These are phyloP conservation scores for Talaromyces islandicus DNA, from an alignment of 2,329 filamentous ascomycete genomes.

Conservation along the genomic window DNA sequence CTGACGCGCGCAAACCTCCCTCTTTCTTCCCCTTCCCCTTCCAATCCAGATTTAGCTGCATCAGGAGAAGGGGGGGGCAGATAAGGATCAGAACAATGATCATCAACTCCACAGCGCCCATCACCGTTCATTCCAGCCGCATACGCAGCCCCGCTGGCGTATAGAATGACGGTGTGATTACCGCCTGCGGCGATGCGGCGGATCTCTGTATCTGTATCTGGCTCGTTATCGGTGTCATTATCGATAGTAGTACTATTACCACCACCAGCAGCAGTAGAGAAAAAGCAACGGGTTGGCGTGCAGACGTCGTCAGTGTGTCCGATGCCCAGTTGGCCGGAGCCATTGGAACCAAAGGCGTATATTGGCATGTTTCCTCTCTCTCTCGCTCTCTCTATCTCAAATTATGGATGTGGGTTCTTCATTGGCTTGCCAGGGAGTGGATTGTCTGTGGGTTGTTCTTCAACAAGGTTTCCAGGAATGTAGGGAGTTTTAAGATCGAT, in stretches of 20 bases:
- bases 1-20: slow-evolving; percentile 23
- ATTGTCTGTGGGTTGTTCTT: neutral
- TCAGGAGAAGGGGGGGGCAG: too few species aligned
- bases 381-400: neutral
- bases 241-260: slow-evolving; percentile 17
- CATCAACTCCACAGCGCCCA: slow-evolving; percentile 35
- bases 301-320: slow-evolving; percentile 67
- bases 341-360: slow-evolving; percentile 70
- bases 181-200: slow-evolving; percentile 59
- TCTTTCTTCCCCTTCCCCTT: neutral
- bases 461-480: neutral
- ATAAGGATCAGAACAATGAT: neutral
- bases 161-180: slow-evolving; percentile 77
- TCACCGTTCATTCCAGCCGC: slow-evolving; percentile 58
- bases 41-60: neutral
- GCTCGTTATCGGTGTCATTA: slow-evolving; percentile 31
- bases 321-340: slow-evolving; percentile 68
- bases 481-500: neutral
- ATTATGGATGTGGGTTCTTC: neutral
- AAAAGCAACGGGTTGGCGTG: slow-evolving; percentile 57
- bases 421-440: neutral
- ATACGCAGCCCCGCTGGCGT: slow-evolving; percentile 54
- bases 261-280: slow-evolving; percentile 28
- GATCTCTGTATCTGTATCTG: slow-evolving; percentile 5
- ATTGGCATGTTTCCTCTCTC: slow-evolving; percentile 33